Base-by-base conservation (phyloP, 228 moss, liverwort and hornwort species). In the Sphagnum fallax region DNA sequence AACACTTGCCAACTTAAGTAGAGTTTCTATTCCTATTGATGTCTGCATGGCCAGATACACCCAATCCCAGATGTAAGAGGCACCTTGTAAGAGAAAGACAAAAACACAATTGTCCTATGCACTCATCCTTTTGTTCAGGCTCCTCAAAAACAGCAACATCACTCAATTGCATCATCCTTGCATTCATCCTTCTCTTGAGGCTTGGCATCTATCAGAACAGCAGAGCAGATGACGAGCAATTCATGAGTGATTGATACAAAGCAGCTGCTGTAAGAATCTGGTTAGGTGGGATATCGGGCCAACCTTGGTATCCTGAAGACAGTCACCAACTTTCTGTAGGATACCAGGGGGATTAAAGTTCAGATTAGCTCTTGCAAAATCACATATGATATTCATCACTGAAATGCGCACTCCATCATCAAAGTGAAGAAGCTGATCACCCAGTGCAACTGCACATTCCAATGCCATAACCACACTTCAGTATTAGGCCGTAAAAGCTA, bases 1-100 rank as follows among this genome's bases (percentile, higher is more conserved):
- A 71, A 92, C 80, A 63, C 89, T 88, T 64, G 87, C 74, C 67
- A 88, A 78, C 81, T 89, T 92, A 66, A 77, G 81, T 52, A 98
- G 81, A 8, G 90, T 80, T 65, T 79, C 79, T 78, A 90, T 92
- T 62, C 92, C 84, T 50, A 94, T 91, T 70, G 76, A 72, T 10
- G 89, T 84, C 98, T 98, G 87, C 69, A 76, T n/a, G 16, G 16
- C 16, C 6, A 51, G 65, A 48, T 61, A 5, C 53, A 12, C 53
- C 55, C 55, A 55, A 32, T 32, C 2, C 32, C 32, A 3, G 32
- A 32, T 32, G 32, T 32, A 32, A 32, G 32, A 32, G 32, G 32
- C 32, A 32, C 32, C 32, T 32, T 32, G 32, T 32, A 32, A 32
- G 32, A 32, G 32, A 32, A 32, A 32, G 32, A 32, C 32, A 32